Evolutionary conservation across 805 yeast species (phyloP), one percentile per base, ranked within the genome.

Genomic region (Metschnikowia baotianmanensis): DNA sequence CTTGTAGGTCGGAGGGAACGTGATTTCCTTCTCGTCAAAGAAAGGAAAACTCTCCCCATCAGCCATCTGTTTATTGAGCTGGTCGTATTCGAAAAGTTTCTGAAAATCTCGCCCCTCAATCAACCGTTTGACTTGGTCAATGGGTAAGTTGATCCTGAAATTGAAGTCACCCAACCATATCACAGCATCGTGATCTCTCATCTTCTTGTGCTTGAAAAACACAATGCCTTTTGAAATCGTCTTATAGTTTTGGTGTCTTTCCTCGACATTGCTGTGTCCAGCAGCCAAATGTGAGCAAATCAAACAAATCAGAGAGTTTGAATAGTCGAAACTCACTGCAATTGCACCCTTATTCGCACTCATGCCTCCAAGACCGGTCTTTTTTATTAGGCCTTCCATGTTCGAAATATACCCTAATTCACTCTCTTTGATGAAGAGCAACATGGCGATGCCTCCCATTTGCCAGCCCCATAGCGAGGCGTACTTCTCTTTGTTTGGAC

Each of bases 151-250:
- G 29, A 93, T 80, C 50, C 99, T 73, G 62, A 83, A 93, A 59
- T 93, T 93, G 62, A 95, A 82, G 62, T 93, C 99, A 6, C 99
- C 99, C 63, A 86, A 72, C 89, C 96, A 88, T 12, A 93, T 77
- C 12, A 90, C 74, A 16, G 81, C 78, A 54, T 91, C 96, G 54
- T 85, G 93, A 51, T 88, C 95, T 36, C 76, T 72, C 3, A 88
- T 77, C 40, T 67, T 71, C 40, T 40, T 54, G 48, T 75, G 73
- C 48, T 63, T 74, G n/a, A 80, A 72, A 57, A 86, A 86, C 43
- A 79, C 68, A 22, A 85, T 69, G 5, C 86, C 86, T 43, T 77
- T 80, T 2, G 82, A 71, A 23, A 93, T 82, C 1, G 90, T 78
- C 49, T 86, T 86, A 52, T 86, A 87, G 58, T 93, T 95, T 49